Base-by-base conservation (phyloP, 2,329 filamentous ascomycete species). In the Alternaria atra region DNA sequence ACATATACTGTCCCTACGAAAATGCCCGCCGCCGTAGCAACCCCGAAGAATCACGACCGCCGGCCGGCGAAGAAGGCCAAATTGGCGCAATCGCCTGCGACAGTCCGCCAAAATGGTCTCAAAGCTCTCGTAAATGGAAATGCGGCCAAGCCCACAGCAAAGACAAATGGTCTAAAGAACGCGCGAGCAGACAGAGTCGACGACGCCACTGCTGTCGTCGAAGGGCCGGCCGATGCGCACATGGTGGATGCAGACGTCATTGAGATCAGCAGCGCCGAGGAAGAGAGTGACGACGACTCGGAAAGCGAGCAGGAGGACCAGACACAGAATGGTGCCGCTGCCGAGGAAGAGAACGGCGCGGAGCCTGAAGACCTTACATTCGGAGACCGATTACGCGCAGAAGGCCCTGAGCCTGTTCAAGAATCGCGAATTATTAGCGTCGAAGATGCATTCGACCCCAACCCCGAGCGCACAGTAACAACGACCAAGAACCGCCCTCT, bases 331-430 rank as follows among this genome's bases (percentile, higher is more conserved):
- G 71, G 73, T 42, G 69, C 66, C 6, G 59, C 67, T 6, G 59
- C 57, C 10, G 63, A 68, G 23, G 74, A 72, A 8, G 79, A 80
- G 66, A 72, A 79, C 12, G 79, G 78, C 35, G 71, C 68, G 39
- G 82, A 80, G 40, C 66, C 71, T 12, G 82, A 83, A 52, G 86
- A 87, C 65, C 91, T 92, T 3, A 92, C 93, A 0, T 97, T 98
- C 77, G 94, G 93, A 70, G 94, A 98, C 75, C 87, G 96, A 46
- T 84, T 97, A 42, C 90, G 89, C 66, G 86, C 85, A 47, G 84
- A 87, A 68, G 88, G 89, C 58, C 67, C 71, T 7, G 73, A 72
- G 57, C 64, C 66, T 6, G 60, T 68, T 13, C 66, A 56, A 44
- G 67, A 68, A 42, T 69, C 74, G 29, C 72, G 71, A 29, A 86